Evolutionary conservation across 345 rosid species (phyloP).

Genomic region (Murraya koenigii): DNA sequence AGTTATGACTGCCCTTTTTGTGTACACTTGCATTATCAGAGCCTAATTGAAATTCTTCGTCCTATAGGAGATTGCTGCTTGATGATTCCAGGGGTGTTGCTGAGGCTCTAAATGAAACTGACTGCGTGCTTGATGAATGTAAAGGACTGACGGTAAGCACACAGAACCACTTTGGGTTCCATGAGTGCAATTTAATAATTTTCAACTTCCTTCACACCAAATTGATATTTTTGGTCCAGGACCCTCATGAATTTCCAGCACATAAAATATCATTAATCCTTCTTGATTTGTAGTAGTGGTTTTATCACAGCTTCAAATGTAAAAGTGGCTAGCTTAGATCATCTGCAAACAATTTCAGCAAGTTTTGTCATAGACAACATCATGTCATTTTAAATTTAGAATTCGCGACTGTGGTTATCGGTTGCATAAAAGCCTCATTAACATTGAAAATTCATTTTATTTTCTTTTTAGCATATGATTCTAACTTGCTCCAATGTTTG

Average conservation of each 20-base stretch:
- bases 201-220: not conserved
- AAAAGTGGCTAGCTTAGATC: not conserved
- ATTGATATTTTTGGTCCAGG: not conserved
- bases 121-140: constrained; percentile 65
- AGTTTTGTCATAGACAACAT: not conserved
- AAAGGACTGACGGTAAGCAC: constrained; percentile 71
- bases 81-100: constrained; percentile 94
- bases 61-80: constrained; percentile 76
- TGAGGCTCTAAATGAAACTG: constrained; percentile 83
- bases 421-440: not conserved
- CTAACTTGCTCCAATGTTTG: constrained; percentile 13
- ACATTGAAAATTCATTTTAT: not conserved
- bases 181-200: not conserved
- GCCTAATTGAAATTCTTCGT: constrained; percentile 18
- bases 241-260: not conserved
- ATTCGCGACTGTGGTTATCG: too few relatives aligned
- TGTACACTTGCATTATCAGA: not conserved
- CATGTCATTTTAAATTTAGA: too few relatives aligned
- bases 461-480: not conserved
- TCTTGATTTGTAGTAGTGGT: not conserved
- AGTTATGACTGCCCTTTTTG: not conserved
- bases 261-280: not conserved
- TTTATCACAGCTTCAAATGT: not conserved
- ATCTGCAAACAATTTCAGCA: not conserved
- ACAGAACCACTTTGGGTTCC: constrained; percentile 6